Evolutionary conservation across 73 alveolate genomes (phyloP).

Genomic region (Tetrahymena elliotti): DNA sequence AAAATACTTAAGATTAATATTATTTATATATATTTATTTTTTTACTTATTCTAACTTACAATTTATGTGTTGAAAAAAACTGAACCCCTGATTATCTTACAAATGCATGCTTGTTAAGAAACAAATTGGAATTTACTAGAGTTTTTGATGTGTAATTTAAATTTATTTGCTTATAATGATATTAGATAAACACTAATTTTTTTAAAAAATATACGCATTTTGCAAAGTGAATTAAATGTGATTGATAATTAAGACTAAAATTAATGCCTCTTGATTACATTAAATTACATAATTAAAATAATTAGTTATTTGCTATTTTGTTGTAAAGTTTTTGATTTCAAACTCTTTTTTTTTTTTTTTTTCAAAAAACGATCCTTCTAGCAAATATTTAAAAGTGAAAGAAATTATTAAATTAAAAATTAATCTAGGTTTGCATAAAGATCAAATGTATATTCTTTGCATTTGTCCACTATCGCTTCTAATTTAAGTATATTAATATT

Average conservation of each 20-base stretch:
- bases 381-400: too few relatives aligned
- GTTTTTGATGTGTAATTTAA: background rate
- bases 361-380: too few relatives aligned
- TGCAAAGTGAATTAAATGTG: background rate
- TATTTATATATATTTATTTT: too few relatives aligned
- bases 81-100: background rate
- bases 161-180: background rate
- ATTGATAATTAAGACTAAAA: background rate
- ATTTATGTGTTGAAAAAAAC: too few relatives aligned
- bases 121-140: background rate
- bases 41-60: background rate
- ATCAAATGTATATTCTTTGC: too few relatives aligned
- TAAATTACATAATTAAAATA: background rate
- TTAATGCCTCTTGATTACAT: background rate
- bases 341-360: too few relatives aligned
- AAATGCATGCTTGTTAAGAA: background rate
- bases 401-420: too few relatives aligned
- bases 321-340: background rate
- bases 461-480: too few relatives aligned
- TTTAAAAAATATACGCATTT: background rate
- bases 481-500: too few relatives aligned
- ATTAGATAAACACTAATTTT: background rate
- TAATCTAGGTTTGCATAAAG: too few relatives aligned
- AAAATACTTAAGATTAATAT: too few relatives aligned
- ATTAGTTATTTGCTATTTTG: background rate